phyloP scores from a whole-genome alignment of 805 yeast genomes.

The Sugiyamaella chiloensis region DNA sequence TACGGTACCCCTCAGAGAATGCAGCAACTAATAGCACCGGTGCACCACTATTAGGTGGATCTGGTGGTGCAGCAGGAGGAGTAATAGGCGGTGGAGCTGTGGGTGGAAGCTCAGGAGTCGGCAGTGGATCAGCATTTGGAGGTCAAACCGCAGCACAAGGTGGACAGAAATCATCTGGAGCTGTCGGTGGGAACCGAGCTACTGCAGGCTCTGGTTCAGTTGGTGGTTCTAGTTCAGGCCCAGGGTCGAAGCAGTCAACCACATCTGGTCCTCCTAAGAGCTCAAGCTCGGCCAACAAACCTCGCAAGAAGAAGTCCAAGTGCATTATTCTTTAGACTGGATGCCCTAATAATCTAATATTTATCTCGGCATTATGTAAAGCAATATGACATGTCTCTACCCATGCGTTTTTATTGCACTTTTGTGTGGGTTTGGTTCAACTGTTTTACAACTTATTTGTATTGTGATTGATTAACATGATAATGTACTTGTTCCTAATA shows the following conservation, averaged over 20 bases:
- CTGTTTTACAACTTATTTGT: too few species aligned
- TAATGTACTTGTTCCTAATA: too few species aligned
- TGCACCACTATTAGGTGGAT: slow-evolving; percentile 3
- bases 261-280: too few species aligned
- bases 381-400: too few species aligned
- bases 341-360: slow-evolving; percentile 3
- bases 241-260: too few species aligned
- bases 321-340: slow-evolving; percentile 1
- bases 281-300: slow-evolving; percentile 3
- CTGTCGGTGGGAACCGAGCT: not conserved
- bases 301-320: slow-evolving; percentile 6
- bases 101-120: not conserved
- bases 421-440: too few species aligned
- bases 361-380: slow-evolving; percentile 7
- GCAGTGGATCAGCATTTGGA: slow-evolving; percentile 2
- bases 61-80: not conserved
- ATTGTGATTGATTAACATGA: too few species aligned
- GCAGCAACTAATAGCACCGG: not conserved
- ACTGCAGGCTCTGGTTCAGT: too few species aligned
- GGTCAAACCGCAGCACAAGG: not conserved
- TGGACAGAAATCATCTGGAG: not conserved
- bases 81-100: slow-evolving; percentile 5
- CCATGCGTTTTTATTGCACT: too few species aligned
- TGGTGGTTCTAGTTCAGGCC: too few species aligned
- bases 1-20: slow-evolving; percentile 40